Evolutionary conservation across 805 yeast genomes (phyloP).

Genomic region (Phaffomyces opuntiae): DNA sequence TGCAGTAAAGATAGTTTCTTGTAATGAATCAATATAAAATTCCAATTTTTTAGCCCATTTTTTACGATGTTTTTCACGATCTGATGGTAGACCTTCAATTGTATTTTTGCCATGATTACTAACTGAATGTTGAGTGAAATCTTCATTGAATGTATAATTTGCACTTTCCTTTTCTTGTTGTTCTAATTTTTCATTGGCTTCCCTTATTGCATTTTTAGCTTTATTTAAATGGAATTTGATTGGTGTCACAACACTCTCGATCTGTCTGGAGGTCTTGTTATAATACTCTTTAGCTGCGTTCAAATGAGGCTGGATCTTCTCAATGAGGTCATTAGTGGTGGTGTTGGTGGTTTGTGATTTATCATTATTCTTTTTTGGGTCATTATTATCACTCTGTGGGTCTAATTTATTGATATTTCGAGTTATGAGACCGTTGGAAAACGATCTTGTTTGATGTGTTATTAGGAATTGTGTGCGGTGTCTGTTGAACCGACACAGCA

Average conservation of each 20-base stretch:
- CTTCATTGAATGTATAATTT: conserved; percentile 30
- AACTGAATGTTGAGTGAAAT: conserved; percentile 16
- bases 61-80: conserved; percentile 33
- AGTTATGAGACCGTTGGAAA: not conserved
- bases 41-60: conserved; percentile 39
- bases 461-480: too few relatives aligned
- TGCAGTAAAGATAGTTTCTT: conserved; percentile 50
- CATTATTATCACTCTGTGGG: not conserved
- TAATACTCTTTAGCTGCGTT: conserved; percentile 14
- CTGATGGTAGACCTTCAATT: conserved; percentile 38
- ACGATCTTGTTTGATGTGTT: not conserved
- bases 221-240: conserved; percentile 18
- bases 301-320: conserved; percentile 16
- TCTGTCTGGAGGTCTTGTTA: conserved; percentile 10
- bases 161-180: conserved; percentile 30
- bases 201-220: conserved; percentile 29
- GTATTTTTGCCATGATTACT: conserved; percentile 10
- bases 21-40: conserved; percentile 46
- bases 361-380: not conserved
- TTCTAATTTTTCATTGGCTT: conserved; percentile 30
- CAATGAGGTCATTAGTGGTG: conserved; percentile 8
- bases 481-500: too few relatives aligned
- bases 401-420: not conserved
- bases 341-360: not conserved
- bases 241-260: conserved; percentile 9